These are phyloP conservation scores for Clausena lansium DNA, from an alignment of 345 rosid genomes.

Conservation along the genomic window DNA sequence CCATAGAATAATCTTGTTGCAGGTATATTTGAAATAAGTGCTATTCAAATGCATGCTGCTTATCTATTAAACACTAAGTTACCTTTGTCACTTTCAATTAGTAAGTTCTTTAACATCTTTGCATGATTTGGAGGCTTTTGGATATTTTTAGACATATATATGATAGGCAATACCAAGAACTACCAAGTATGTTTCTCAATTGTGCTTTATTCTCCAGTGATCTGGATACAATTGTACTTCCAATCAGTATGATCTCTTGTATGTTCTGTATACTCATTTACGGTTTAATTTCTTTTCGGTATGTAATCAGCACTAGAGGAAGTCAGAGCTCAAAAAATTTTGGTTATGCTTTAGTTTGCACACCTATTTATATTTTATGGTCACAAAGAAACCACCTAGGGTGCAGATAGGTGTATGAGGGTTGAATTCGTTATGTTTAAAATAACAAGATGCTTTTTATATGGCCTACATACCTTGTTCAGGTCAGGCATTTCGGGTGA, in stretches of 20 bases:
- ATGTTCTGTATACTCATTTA: neutral
- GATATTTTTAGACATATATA: no score
- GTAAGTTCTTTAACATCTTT: no score
- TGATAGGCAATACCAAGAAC: no score
- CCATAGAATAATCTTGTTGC: no score
- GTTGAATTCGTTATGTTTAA: neutral
- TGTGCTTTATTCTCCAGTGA: constrained; percentile 38
- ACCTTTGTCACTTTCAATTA: no score
- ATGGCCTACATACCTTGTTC: constrained; percentile 21
- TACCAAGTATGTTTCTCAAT: no score
- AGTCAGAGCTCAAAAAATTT: constrained; percentile 51
- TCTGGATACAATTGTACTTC: constrained; percentile 22
- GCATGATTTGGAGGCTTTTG: no score
- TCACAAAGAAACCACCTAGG: constrained; percentile 66
- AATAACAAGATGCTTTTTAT: neutral
- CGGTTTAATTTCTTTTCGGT: constrained; percentile 7
- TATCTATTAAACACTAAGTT: no score
- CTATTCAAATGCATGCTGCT: no score
- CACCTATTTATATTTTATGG: constrained; percentile 73
- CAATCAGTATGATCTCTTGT: constrained; percentile 37
- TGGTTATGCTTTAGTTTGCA: constrained; percentile 67
- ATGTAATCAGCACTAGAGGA: constrained; percentile 49
- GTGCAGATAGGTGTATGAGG: constrained; percentile 53
- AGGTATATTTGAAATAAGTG: no score
- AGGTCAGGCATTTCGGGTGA: constrained; percentile 53